phyloP scores from a whole-genome alignment of 2,329 filamentous ascomycete genomes.

The Colletotrichum zoysiae region DNA sequence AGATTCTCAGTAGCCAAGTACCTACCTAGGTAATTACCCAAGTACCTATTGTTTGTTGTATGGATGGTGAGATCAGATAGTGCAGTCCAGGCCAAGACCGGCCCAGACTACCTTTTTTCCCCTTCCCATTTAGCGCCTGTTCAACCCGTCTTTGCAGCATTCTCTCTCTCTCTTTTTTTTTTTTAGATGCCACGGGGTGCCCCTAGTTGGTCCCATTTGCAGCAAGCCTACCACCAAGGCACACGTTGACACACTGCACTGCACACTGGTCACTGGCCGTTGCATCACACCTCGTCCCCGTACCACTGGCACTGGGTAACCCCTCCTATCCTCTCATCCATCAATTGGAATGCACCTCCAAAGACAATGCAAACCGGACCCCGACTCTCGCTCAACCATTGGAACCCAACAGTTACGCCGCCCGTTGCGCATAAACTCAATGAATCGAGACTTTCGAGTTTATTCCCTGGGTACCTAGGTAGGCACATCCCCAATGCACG shows the following conservation, averaged over 20 bases:
- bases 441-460: slow-evolving; percentile 2
- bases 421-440: slow-evolving; percentile 20
- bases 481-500: too few species aligned
- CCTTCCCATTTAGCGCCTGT: slow-evolving; percentile 6
- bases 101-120: not conserved
- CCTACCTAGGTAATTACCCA: not conserved
- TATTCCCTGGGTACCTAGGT: not conserved
- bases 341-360: slow-evolving; percentile 3
- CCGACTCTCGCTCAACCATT: slow-evolving; percentile 33
- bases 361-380: not conserved
- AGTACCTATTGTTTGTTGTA: too few species aligned
- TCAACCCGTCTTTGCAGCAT: slow-evolving; percentile 8
- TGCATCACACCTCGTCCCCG: slow-evolving; percentile 4
- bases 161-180: slow-evolving; percentile 14
- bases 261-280: not conserved
- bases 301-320: too few species aligned
- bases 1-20: not conserved
- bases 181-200: slow-evolving; percentile 39
- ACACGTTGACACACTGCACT: not conserved
- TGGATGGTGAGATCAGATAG: slow-evolving; percentile 8
- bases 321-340: not conserved
- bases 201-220: slow-evolving; percentile 32
- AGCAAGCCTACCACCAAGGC: slow-evolving; percentile 2
- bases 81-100: slow-evolving; percentile 12
- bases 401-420: slow-evolving; percentile 38